Percentiles rank a stretch among this genome's conserved stretches.
These are phyloP conservation scores for Pyropia haitanensis DNA, from an alignment of 23 red algal genomes.

Conservation along the genomic window DNA sequence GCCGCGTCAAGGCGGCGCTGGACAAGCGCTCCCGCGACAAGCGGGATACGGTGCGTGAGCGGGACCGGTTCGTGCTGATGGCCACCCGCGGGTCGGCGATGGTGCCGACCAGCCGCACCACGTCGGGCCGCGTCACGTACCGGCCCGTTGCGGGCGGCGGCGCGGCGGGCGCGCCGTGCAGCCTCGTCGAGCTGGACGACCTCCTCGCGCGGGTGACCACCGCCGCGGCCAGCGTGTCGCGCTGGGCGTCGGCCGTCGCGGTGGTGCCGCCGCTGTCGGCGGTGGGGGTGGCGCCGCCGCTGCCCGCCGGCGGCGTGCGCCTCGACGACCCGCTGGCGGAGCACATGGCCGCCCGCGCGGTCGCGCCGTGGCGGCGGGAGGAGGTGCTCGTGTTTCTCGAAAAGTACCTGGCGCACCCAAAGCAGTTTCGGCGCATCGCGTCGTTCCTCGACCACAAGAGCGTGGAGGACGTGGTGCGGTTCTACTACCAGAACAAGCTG, in stretches of 20 bases:
- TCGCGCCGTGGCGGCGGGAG: constrained; percentile 72
- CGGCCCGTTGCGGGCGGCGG: neutral
- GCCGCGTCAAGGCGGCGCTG: too few relatives aligned
- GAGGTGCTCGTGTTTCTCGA: constrained; percentile 73
- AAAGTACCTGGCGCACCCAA: constrained; percentile 67
- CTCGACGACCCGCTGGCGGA: constrained; percentile 59
- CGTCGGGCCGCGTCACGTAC: constrained; percentile 1
- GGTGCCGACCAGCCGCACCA: neutral
- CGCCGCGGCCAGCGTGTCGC: too few relatives aligned
- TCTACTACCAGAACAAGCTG: constrained; percentile 95
- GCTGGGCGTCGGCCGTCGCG: too few relatives aligned
- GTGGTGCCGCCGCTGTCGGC: too few relatives aligned
- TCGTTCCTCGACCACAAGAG: constrained; percentile 81
- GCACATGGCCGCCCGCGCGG: constrained; percentile 42
- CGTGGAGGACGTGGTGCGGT: constrained; percentile 77
- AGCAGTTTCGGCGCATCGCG: constrained; percentile 84
- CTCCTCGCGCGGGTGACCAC: neutral
- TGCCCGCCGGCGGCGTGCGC: constrained; percentile 32
- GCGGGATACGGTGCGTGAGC: neutral
- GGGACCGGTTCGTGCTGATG: constrained; percentile 3
- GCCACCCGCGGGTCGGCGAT: constrained; percentile 2
- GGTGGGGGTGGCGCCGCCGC: neutral
- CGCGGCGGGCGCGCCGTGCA: constrained; percentile 1
- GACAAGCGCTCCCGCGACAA: constrained; percentile 1
- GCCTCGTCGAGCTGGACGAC: neutral